phyloP scores from a whole-genome alignment of 768 basidiomycete species.

The Rubroboletus satanas region DNA sequence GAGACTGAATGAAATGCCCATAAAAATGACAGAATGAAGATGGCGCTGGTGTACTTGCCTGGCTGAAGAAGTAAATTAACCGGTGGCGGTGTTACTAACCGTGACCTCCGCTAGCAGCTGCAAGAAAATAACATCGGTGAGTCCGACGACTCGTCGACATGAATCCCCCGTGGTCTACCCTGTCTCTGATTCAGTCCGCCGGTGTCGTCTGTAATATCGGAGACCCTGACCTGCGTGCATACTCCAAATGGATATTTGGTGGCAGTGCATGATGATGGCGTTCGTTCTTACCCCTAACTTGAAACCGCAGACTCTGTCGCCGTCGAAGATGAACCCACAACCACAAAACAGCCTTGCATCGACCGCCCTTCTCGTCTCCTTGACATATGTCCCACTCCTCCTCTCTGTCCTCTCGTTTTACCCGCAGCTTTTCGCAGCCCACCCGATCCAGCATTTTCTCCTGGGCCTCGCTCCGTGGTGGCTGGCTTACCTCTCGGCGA shows the following conservation, averaged over 20 bases:
- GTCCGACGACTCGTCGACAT: no score
- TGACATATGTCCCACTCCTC: conserved; percentile 14
- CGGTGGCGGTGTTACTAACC: conserved; percentile 4
- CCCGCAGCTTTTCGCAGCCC: conserved; percentile 6
- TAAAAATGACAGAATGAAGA: background rate
- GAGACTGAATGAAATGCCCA: background rate
- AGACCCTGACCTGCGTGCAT: no score
- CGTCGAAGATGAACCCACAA: conserved; percentile 4
- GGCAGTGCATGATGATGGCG: conserved; percentile 1
- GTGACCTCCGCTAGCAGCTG: no score
- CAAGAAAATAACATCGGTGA: no score
- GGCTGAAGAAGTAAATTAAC: background rate
- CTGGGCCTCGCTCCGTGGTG: conserved; percentile 21
- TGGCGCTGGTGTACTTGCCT: background rate
- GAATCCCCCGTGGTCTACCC: no score
- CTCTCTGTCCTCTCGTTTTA: conserved; percentile 16
- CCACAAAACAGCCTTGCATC: background rate
- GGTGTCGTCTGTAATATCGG: no score
- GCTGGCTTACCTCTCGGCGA: conserved; percentile 17
- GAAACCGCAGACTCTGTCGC: no score
- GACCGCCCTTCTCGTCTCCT: conserved; percentile 8
- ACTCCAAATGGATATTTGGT: background rate
- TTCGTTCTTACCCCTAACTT: conserved; percentile 1
- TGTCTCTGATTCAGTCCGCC: no score
- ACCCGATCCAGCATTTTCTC: conserved; percentile 17